phyloP scores from a whole-genome alignment of 2,329 filamentous ascomycete species.

The Penicillium sp. region DNA sequence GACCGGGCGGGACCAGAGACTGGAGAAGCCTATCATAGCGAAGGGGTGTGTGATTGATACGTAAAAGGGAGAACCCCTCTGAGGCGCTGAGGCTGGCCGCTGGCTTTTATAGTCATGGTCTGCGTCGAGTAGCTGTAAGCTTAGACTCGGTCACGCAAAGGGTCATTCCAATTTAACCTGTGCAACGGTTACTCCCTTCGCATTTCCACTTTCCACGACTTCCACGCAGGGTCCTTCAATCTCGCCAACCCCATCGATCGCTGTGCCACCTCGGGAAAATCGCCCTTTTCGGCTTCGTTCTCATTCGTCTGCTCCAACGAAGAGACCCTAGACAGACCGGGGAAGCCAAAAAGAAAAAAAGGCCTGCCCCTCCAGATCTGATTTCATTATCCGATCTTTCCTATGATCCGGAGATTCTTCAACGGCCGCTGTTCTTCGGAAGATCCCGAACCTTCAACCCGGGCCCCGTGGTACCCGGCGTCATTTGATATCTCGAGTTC shows the following conservation, averaged over 20 bases:
- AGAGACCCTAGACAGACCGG: background rate
- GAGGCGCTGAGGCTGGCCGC: background rate
- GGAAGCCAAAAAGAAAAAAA: constrained; percentile 16
- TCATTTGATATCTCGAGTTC: background rate
- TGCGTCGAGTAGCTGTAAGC: background rate
- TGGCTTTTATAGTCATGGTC: constrained; percentile 2
- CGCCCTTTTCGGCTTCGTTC: constrained; percentile 5
- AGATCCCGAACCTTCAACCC: constrained; percentile 10
- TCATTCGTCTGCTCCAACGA: constrained; percentile 10
- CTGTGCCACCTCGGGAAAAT: constrained; percentile 21
- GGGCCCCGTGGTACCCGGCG: background rate
- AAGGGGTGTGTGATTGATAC: constrained; percentile 16
- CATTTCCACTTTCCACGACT: constrained; percentile 1
- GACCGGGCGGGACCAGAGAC: constrained; percentile 3
- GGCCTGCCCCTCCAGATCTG: constrained; percentile 4
- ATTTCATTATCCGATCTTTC: constrained; percentile 5
- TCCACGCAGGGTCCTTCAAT: constrained; percentile 19
- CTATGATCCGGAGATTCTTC: background rate
- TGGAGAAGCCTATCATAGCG: constrained; percentile 12
- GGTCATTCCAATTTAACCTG: constrained; percentile 1
- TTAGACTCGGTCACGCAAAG: background rate
- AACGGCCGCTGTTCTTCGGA: background rate
- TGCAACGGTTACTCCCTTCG: constrained; percentile 13
- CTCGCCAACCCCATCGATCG: constrained; percentile 20
- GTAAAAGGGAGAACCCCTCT: constrained; percentile 5